Conservation (phyloP, 257 asterid genomes). For the Prunella vulgaris region DNA sequence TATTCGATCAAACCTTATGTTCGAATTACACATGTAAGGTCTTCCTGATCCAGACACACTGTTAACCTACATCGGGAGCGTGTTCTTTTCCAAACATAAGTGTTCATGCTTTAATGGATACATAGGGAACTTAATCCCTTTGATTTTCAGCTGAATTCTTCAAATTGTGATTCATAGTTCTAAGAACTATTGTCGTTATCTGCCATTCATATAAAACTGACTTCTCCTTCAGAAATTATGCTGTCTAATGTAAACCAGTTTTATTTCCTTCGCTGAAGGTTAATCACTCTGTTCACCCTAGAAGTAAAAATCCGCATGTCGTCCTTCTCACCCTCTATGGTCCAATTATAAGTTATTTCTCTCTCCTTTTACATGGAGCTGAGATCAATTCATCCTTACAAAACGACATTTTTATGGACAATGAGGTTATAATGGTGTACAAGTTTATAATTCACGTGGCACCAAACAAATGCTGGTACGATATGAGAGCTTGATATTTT, state of each 20-base stretch:
- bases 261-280: background rate
- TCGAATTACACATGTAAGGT: background rate
- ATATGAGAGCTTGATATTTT: background rate
- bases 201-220: background rate
- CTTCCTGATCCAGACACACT: background rate
- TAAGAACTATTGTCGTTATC: background rate
- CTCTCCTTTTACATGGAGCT: background rate
- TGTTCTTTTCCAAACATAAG: background rate
- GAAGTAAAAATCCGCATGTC: background rate
- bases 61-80: background rate
- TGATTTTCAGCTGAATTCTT: background rate
- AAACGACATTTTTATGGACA: background rate
- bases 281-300: background rate
- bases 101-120: background rate
- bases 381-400: background rate
- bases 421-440: background rate
- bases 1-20: background rate
- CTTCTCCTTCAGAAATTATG: conserved; percentile 7
- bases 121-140: background rate
- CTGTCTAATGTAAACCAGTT: background rate
- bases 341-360: background rate
- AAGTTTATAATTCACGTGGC: background rate
- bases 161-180: background rate
- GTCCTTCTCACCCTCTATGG: background rate
- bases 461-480: background rate